These are phyloP conservation scores for Diplodia mutila DNA, from an alignment of 2,329 filamentous ascomycete species.

Conservation along the genomic window DNA sequence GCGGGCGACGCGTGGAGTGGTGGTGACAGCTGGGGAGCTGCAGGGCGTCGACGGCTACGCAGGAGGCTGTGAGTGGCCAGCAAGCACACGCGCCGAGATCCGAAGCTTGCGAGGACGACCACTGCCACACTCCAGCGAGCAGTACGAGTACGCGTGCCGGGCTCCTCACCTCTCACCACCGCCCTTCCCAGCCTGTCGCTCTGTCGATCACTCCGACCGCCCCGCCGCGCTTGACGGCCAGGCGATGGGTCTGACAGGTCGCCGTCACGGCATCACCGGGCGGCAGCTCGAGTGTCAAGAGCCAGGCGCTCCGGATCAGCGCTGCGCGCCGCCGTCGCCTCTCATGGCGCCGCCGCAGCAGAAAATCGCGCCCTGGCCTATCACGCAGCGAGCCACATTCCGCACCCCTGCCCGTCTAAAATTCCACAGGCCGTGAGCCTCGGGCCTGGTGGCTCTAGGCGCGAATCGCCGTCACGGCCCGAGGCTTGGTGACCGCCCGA, in stretches of 20 bases:
- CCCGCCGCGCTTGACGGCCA: background rate
- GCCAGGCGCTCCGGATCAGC: background rate
- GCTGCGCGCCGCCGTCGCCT: too few species aligned
- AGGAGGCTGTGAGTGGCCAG: conserved; percentile 11
- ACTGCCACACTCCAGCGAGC: conserved; percentile 10
- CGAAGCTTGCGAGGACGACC: background rate
- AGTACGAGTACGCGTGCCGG: background rate
- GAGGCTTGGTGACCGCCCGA: background rate
- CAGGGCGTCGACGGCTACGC: background rate
- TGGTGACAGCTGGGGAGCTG: background rate
- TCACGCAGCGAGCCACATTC: background rate
- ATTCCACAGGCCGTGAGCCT: background rate
- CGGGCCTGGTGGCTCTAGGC: background rate
- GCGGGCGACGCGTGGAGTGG: background rate
- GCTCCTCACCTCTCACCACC: conserved; percentile 17
- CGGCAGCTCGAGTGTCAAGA: background rate
- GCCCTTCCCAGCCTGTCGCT: background rate
- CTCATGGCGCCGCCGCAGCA: background rate
- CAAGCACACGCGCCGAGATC: background rate
- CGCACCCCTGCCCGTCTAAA: background rate
- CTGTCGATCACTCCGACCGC: background rate
- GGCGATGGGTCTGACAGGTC: background rate
- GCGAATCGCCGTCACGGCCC: background rate
- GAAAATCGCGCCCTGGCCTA: background rate
- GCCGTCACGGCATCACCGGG: background rate